Base-by-base conservation (phyloP, 2,329 filamentous ascomycete species). In the Fusarium tupiense region DNA sequence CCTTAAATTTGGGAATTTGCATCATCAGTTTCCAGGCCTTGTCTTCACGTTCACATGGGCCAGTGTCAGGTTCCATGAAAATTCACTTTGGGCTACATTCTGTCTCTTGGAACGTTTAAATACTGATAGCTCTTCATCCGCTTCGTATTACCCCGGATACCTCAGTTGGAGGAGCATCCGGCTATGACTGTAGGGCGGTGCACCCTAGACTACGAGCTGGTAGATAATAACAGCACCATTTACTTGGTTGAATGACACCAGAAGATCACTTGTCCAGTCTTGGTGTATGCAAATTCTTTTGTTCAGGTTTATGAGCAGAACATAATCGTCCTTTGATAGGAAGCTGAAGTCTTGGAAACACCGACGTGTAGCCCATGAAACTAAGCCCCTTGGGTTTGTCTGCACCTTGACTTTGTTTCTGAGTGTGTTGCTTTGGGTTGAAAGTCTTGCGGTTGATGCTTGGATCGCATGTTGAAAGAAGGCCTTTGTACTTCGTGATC, bases 281-380 rank as follows among this genome's bases (percentile, higher is more conserved):
- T 19, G 41, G 2, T 16, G 9, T 17, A 44, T 4, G 41, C 2
- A 44, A 7, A 12, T 4, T 24, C 22, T 16, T 16, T 17, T 24
- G n/a, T 43, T n/a, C 20, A 24, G 10, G 9, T 16, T 43, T 43
- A n/a, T 43, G 41, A 17, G 16, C 14, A 17, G 41, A 17, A 43
- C 9, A n/a, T 24, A 0, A 5, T 43, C 41, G 8, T 24, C 9
- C 14, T 22, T 24, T 3, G 3, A 43, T 5, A 4, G 9, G 4
- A 43, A 17, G 14, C 0, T 24, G 2, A 24, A 17, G 41, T 24
- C 41, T 43, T 7, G 41, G 41, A 17, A 43, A 43, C 16, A 0
- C 14, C 14, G 9, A 24, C 20, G 40, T 22, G 37, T 38, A 12
- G 10, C 19, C 37, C 19, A 12, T 20, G 19, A 12, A 11, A 38